Conservation (phyloP, 768 basidiomycete species). For the Termitomyces sp. region DNA sequence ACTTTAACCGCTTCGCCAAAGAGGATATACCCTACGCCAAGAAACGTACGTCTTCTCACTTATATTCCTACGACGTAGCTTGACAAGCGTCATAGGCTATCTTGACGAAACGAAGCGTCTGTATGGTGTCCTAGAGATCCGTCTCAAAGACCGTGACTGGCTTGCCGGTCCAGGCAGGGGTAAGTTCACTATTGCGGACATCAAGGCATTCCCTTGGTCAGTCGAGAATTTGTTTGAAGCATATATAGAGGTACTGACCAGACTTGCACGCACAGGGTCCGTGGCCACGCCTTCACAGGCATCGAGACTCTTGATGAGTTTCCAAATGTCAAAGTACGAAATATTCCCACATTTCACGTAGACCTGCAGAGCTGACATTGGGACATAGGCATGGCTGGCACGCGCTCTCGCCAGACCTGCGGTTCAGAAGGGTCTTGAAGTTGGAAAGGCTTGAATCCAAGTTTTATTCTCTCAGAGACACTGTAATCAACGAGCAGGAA, state of each 20-base stretch:
- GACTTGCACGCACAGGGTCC: constrained; percentile 43
- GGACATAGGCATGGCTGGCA: constrained; percentile 21
- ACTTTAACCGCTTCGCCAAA: constrained; percentile 64
- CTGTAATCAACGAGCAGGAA: not conserved
- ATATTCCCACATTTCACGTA: not conserved
- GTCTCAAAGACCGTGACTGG: constrained; percentile 71
- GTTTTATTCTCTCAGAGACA: not conserved
- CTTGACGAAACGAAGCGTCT: constrained; percentile 78
- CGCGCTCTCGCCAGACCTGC: constrained; percentile 20
- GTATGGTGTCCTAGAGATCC: constrained; percentile 79
- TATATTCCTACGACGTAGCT: constrained; percentile 5
- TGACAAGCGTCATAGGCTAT: constrained; percentile 49
- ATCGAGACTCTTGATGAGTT: constrained; percentile 20
- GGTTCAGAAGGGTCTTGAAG: constrained; percentile 18
- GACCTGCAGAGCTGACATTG: not conserved
- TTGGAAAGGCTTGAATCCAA: constrained; percentile 6
- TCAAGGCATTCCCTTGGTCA: constrained; percentile 67
- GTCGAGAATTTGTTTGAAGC: not conserved
- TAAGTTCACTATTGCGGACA: constrained; percentile 67
- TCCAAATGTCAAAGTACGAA: constrained; percentile 23
- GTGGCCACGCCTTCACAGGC: constrained; percentile 39
- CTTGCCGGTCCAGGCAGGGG: constrained; percentile 75
- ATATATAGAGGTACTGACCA: not conserved
- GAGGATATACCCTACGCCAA: constrained; percentile 70
- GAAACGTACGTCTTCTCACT: constrained; percentile 41